Conservation (phyloP, 345 rosid species). For the Viola odorata region DNA sequence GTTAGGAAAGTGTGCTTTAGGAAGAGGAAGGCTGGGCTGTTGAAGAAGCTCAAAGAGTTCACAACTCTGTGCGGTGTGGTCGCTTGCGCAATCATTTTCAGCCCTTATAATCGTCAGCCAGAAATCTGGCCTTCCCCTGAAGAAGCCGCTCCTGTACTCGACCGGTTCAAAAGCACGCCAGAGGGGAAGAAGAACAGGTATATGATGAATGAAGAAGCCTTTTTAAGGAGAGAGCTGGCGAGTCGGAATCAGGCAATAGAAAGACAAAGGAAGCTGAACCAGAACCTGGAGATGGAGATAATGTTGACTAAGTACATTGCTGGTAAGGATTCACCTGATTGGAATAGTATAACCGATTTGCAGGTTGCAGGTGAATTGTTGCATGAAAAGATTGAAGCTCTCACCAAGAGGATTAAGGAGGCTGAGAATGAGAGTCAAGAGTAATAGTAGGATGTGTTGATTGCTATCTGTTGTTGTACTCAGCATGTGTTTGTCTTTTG, state of each 20-base stretch:
- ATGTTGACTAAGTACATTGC: background rate
- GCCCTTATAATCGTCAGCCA: slow-evolving; percentile 15
- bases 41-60: slow-evolving; percentile 41
- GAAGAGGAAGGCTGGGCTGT: slow-evolving; percentile 36
- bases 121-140: slow-evolving; percentile 37
- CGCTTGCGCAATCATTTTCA: slow-evolving; percentile 36
- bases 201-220: slow-evolving; percentile 32
- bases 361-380: too few species aligned
- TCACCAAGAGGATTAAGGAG: too few species aligned
- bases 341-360: slow-evolving; percentile 1
- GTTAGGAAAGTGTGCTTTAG: slow-evolving; percentile 32
- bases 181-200: slow-evolving; percentile 26
- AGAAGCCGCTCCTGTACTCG: slow-evolving; percentile 16
- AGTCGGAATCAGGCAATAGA: slow-evolving; percentile 14
- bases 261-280: slow-evolving; percentile 21
- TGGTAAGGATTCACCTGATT: slow-evolving; percentile 2
- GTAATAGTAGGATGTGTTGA: too few species aligned
- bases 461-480: too few species aligned
- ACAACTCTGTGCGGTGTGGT: slow-evolving; percentile 40
- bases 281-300: slow-evolving; percentile 25
- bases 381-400: too few species aligned
- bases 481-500: too few species aligned
- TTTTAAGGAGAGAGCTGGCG: slow-evolving; percentile 12
- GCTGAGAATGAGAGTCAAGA: too few species aligned
- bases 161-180: slow-evolving; percentile 23